These are phyloP conservation scores for Verticillium zaregamsianum DNA, from an alignment of 2,329 filamentous ascomycete genomes.

Conservation along the genomic window DNA sequence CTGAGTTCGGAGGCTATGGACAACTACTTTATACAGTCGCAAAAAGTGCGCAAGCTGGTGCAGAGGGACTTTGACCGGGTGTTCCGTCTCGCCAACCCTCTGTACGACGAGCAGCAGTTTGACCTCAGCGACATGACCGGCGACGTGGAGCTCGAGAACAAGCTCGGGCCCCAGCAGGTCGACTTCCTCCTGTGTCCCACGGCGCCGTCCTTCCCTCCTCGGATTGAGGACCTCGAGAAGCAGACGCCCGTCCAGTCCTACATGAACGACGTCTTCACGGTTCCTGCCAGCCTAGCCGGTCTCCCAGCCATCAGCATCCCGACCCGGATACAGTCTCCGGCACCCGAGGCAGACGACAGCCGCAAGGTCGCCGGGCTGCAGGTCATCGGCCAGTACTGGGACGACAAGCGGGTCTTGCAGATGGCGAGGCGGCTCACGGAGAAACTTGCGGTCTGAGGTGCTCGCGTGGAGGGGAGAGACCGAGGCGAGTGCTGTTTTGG, in stretches of 20 bases:
- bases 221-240: slow-evolving; percentile 50
- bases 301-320: slow-evolving; percentile 86
- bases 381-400: slow-evolving; percentile 76
- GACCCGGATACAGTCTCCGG: slow-evolving; percentile 58
- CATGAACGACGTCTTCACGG: slow-evolving; percentile 92
- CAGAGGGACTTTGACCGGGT: slow-evolving; percentile 81
- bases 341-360: slow-evolving; percentile 24
- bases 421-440: slow-evolving; percentile 46
- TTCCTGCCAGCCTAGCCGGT: slow-evolving; percentile 88
- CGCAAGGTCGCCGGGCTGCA: slow-evolving; percentile 56
- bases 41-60: slow-evolving; percentile 79
- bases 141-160: slow-evolving; percentile 45
- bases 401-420: slow-evolving; percentile 61
- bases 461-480: neutral
- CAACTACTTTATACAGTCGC: slow-evolving; percentile 95
- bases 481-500: neutral
- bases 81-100: slow-evolving; percentile 66
- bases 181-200: slow-evolving; percentile 89
- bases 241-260: slow-evolving; percentile 69
- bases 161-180: slow-evolving; percentile 59
- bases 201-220: slow-evolving; percentile 71
- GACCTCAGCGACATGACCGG: slow-evolving; percentile 59
- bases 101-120: slow-evolving; percentile 51
- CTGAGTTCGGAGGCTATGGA: slow-evolving; percentile 87
- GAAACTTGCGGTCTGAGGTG: slow-evolving; percentile 15